Base-by-base conservation (phyloP, 2,329 filamentous ascomycete species). In the Talaromyces sp. region DNA sequence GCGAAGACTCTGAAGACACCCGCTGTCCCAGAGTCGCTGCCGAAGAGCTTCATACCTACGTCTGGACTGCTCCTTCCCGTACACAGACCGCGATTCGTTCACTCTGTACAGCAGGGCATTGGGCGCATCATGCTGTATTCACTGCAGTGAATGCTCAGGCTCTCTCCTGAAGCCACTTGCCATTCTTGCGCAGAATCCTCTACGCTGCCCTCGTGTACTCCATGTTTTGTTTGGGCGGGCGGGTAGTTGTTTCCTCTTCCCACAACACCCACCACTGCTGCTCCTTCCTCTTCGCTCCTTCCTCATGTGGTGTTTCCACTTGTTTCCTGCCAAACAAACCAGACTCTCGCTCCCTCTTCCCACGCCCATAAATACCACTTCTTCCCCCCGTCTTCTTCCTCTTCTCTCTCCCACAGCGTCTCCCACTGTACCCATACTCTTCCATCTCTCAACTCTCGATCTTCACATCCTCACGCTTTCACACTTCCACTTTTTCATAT, bases 351-450 rank as follows among this genome's bases (percentile, higher is more conserved):
- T 31, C 27, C 27, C 27, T 31, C 27, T 31, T 31, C 27, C 27
- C 27, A 31, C 27, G 27, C 62, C 19, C 47, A 43, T 35, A 37
- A 60, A 58, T 33, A 33, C 52, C 27, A 41, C 54, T 52, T 33
- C 65, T 54, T 54, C 35, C 35, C 11, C 39, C 39, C 58, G 13
- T 19, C 8, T 39, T 37, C 64, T 50, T 54, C 66, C 35, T 37
- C 35, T 37, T 37, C 9, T 13, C 13, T 45, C 39, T 49, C 27
- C 54, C 33, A 37, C 47, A 58, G 47, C 22, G 39, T 37, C 31
- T 35, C 47, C 13, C 19, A 49, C 47, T 33, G 57, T 50, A 56
- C 63, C 27, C 62, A 13, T 19, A n/a, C 58, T 37, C 22, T 59
- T 39, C 56, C 5, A 15, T 31, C 27, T 31, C 27, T 7, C 27